These are phyloP conservation scores for Hansenula sp. DNA, from an alignment of 1,139 yeast genomes.

Conservation along the genomic window DNA sequence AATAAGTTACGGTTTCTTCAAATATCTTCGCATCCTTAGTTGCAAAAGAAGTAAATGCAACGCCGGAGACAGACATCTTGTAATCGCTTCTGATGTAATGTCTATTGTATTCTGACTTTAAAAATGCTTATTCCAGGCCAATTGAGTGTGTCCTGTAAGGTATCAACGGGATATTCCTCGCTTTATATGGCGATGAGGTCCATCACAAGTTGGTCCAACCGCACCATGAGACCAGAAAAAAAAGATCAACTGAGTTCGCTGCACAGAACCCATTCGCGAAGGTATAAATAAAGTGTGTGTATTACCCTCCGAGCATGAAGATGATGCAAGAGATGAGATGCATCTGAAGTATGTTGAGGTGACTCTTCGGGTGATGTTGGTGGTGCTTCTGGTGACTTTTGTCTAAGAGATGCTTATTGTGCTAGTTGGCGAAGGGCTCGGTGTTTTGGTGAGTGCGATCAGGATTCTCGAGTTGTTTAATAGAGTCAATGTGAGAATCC, in stretches of 20 bases:
- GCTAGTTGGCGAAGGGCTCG: neutral
- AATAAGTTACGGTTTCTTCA: constrained; percentile 45
- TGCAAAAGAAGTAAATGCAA: constrained; percentile 56
- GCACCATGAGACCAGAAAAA: constrained; percentile 3
- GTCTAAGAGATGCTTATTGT: neutral
- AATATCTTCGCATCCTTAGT: constrained; percentile 47
- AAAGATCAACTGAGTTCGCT: neutral
- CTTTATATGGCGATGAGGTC: neutral
- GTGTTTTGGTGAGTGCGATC: neutral
- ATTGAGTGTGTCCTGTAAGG: neutral
- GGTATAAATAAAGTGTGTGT: too few species aligned
- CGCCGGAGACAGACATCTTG: constrained; percentile 25
- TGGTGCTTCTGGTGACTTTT: neutral
- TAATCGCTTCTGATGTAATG: too few species aligned
- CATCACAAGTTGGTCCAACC: constrained; percentile 1
- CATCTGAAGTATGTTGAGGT: neutral
- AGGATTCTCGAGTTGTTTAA: neutral
- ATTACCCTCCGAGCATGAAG: too few species aligned
- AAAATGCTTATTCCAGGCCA: neutral
- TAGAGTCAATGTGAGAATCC: neutral
- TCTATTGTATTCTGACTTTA: neutral
- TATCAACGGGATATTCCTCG: neutral
- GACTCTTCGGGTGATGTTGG: neutral
- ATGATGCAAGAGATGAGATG: too few species aligned
- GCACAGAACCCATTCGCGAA: neutral